Evolutionary conservation across 139 green algal species (phyloP).

Genomic region (Mesotaenium endlicherianum): DNA sequence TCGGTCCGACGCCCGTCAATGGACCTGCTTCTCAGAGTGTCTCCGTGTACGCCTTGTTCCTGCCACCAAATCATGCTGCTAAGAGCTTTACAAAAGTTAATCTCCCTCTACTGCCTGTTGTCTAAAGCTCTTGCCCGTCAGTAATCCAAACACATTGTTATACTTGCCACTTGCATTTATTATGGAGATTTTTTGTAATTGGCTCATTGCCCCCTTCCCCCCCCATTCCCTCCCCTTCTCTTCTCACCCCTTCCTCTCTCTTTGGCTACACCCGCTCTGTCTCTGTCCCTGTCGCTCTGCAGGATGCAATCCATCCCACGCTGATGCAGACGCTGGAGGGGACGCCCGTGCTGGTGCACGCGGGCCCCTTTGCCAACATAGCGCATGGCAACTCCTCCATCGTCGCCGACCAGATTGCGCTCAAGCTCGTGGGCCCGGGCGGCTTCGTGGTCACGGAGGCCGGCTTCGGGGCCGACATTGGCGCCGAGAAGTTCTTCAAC

Average conservation of each 20-base stretch:
- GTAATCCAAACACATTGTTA: no score
- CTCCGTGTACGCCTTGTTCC: no score
- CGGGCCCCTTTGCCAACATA: conserved; percentile 97
- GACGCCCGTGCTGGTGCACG: conserved; percentile 85
- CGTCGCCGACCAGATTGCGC: conserved; percentile 86
- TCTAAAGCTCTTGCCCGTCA: no score
- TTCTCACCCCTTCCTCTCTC: background rate
- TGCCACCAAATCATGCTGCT: no score
- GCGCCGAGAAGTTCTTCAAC: conserved; percentile 91
- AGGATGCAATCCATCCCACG: conserved; percentile 93
- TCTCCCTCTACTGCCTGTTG: no score
- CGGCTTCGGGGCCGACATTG: conserved; percentile 97
- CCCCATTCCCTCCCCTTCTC: background rate
- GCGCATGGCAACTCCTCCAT: conserved; percentile 87
- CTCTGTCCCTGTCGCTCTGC: conserved; percentile 36
- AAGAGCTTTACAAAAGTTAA: no score
- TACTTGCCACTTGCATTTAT: no score
- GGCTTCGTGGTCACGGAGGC: conserved; percentile 95
- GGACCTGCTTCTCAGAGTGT: no score
- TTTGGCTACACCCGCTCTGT: background rate
- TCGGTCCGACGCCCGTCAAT: no score
- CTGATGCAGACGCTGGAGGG: conserved; percentile 92
- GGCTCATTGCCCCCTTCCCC: no score
- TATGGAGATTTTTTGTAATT: no score
- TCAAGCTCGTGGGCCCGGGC: conserved; percentile 87